These are phyloP conservation scores for Cercophora scortea DNA, from an alignment of 495 filamentous ascomycete genomes.

Conservation along the genomic window DNA sequence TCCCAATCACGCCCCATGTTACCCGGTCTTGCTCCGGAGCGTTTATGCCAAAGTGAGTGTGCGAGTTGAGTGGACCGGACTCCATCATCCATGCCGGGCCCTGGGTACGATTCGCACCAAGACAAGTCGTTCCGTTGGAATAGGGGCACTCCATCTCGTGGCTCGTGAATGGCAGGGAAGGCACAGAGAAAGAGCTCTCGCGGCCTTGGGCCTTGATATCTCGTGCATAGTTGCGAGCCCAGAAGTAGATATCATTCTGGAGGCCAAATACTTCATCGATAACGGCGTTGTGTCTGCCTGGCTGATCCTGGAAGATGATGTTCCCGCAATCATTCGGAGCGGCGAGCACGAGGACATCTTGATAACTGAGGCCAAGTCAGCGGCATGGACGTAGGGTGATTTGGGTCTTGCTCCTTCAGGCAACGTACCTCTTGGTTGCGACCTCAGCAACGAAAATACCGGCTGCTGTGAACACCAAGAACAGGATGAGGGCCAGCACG, in stretches of 20 bases:
- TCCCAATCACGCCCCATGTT: neutral
- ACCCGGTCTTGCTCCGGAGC: neutral
- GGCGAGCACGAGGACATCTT: neutral
- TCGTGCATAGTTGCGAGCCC: neutral
- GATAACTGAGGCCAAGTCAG: neutral
- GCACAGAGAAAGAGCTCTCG: neutral
- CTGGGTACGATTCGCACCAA: neutral
- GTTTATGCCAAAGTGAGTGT: constrained; percentile 1
- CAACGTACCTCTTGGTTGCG: neutral
- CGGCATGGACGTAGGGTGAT: neutral
- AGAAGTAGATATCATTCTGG: neutral
- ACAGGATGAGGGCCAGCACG: neutral
- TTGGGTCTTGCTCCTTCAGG: neutral
- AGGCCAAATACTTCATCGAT: neutral
- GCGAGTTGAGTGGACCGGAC: neutral
- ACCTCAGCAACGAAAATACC: constrained; percentile 1
- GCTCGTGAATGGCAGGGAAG: neutral
- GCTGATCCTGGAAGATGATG: neutral
- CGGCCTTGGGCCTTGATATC: neutral
- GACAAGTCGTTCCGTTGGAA: neutral
- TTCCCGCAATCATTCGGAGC: neutral
- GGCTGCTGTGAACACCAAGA: neutral
- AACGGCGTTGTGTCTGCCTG: neutral
- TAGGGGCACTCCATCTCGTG: neutral
- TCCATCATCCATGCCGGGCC: constrained; percentile 1